These are phyloP conservation scores for Pleurotus platypus DNA, from an alignment of 768 basidiomycete species.

Conservation along the genomic window DNA sequence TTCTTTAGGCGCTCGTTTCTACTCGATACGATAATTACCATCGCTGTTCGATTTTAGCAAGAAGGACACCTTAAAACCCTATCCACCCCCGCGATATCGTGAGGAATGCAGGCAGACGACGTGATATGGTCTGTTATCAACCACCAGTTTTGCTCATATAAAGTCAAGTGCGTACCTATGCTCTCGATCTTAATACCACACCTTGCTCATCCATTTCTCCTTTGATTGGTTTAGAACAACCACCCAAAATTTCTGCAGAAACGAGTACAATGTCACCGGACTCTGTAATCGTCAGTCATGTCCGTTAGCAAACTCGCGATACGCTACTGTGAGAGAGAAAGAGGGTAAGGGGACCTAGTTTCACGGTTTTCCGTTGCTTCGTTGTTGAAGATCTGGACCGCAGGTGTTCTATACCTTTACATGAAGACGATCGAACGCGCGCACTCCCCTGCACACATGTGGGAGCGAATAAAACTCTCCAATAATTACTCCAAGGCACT, in stretches of 20 bases:
- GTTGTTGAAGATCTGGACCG: not conserved
- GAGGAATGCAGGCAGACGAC: constrained; percentile 87
- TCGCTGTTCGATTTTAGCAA: not conserved
- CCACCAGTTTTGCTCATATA: constrained; percentile 96
- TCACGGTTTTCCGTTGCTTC: constrained; percentile 1
- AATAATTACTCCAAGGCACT: constrained; percentile 94
- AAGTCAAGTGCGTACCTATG: constrained; percentile 84
- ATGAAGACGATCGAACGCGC: constrained; percentile 98
- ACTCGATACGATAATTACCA: not conserved
- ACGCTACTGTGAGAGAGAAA: constrained; percentile 96
- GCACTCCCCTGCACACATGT: constrained; percentile 95
- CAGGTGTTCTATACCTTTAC: constrained; percentile 87
- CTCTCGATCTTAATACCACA: not conserved
- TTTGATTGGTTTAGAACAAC: constrained; percentile 55
- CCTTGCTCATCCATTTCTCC: constrained; percentile 6
- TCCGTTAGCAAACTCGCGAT: constrained; percentile 95
- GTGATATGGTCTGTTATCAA: constrained; percentile 98
- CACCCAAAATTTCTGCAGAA: constrained; percentile 97
- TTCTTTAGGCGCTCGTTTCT: not conserved
- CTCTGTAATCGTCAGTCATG: constrained; percentile 94
- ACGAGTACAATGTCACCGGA: constrained; percentile 98
- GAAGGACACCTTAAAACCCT: not conserved
- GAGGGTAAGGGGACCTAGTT: constrained; percentile 55
- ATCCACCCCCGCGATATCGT: not conserved
- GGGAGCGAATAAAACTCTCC: constrained; percentile 92